Percentiles rank a stretch among this genome's conserved stretches.
These are phyloP conservation scores for Pseudogymnoascus sp. DNA, from an alignment of 2,329 filamentous ascomycete genomes.

Conservation along the genomic window DNA sequence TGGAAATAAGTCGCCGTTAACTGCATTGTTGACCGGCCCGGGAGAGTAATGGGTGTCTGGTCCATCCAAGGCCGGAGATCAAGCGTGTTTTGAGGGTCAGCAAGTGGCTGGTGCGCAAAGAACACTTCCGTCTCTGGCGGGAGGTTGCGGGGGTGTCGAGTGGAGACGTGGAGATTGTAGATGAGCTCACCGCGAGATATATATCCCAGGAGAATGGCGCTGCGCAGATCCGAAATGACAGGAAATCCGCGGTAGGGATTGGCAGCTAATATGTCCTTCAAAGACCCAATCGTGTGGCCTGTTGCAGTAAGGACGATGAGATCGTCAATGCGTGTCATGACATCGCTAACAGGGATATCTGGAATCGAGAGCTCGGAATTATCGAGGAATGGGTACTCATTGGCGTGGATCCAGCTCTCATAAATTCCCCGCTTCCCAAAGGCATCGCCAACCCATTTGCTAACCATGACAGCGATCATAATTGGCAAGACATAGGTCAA, in stretches of 20 bases:
- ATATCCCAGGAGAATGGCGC: constrained; percentile 79
- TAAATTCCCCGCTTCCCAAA: constrained; percentile 92
- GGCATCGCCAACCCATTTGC: constrained; percentile 96
- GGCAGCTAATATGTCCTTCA: constrained; percentile 60
- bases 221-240: constrained; percentile 68
- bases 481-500: constrained; percentile 95
- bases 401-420: constrained; percentile 94
- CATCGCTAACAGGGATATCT: constrained; percentile 73
- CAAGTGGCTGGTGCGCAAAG: constrained; percentile 75
- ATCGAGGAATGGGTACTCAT: constrained; percentile 91
- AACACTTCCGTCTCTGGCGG: constrained; percentile 67
- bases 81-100: constrained; percentile 67
- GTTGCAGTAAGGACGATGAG: constrained; percentile 79
- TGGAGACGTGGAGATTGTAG: constrained; percentile 64
- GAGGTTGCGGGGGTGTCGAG: constrained; percentile 47
- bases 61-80: constrained; percentile 98
- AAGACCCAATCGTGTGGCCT: constrained; percentile 73
- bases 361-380: constrained; percentile 70
- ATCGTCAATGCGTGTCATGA: constrained; percentile 91
- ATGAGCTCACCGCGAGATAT: constrained; percentile 85
- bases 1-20: constrained; percentile 92
- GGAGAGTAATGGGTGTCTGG: constrained; percentile 88
- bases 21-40: constrained; percentile 65
- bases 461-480: constrained; percentile 97
- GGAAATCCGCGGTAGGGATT: constrained; percentile 87